A percentile compares a stretch with the other conserved stretches of the same genome.
Evolutionary conservation across 805 yeast species (phyloP).

Genomic region (Starmerella scarabaei): DNA sequence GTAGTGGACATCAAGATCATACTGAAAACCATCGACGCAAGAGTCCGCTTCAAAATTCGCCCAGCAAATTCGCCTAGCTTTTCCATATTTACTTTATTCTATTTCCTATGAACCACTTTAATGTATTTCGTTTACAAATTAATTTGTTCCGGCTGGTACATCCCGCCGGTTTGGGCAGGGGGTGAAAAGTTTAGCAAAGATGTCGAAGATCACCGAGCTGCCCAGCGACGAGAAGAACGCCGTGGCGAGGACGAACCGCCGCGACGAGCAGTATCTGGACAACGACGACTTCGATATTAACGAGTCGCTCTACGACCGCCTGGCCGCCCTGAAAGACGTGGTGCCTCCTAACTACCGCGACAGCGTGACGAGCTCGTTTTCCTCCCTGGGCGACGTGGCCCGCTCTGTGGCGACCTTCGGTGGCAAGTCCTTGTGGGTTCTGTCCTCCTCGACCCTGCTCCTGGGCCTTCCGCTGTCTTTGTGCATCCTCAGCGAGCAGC

Average conservation of each 20-base stretch:
- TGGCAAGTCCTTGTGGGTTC: slow-evolving; percentile 72
- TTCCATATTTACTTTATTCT: too few relatives aligned
- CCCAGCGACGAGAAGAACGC: slow-evolving; percentile 23
- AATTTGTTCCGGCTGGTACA: too few relatives aligned
- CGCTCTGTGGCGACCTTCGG: slow-evolving; percentile 43
- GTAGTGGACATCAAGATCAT: too few relatives aligned
- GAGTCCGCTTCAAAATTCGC: too few relatives aligned
- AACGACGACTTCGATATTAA: slow-evolving; percentile 60
- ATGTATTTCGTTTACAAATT: too few relatives aligned
- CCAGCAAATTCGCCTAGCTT: too few relatives aligned
- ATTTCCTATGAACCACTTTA: too few relatives aligned
- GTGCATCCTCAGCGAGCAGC: slow-evolving; percentile 83
- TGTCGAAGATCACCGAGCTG: slow-evolving; percentile 31
- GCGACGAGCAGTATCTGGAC: slow-evolving; percentile 17
- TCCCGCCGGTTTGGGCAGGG: neutral
- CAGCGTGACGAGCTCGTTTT: slow-evolving; percentile 28
- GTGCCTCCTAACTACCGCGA: slow-evolving; percentile 78
- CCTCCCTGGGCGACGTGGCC: slow-evolving; percentile 28
- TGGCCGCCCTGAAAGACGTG: slow-evolving; percentile 82
- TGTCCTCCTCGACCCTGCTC: slow-evolving; percentile 70
- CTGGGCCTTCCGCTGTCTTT: slow-evolving; percentile 88
- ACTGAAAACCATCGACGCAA: too few relatives aligned
- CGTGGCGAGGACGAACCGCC: neutral
- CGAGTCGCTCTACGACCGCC: slow-evolving; percentile 78
- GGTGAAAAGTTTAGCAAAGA: slow-evolving; percentile 10